Base-by-base conservation (phyloP, 305 asterid genomes). In the Fraxinus paxiana region DNA sequence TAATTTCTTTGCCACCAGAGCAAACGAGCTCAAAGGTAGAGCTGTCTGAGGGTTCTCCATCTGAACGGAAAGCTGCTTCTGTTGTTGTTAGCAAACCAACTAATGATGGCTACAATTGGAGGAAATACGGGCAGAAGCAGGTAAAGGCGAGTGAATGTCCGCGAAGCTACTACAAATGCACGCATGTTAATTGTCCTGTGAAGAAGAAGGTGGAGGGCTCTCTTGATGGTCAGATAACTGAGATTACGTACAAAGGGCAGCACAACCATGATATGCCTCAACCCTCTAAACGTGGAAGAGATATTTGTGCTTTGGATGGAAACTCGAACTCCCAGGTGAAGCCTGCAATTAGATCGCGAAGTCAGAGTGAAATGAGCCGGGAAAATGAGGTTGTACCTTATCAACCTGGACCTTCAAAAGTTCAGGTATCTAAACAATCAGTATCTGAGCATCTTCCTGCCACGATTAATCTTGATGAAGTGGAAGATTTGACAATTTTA, bases 71-170 rank as follows among this genome's bases (percentile, higher is more conserved):
- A 65, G 33, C 87, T 56, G 83, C 83, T 59, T 26, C 65, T 26
- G n/a, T 56, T 75, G 82, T 81, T 73, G 78, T 85, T 33, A 90
- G 88, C 81, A 96, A 96, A 81, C 97, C 97, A 0, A 92, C 86
- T 73, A 86, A 85, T 80, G 99, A 96, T 72, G 99, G 99, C 77
- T 96, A 96, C 82, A 96, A 96, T 90, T 96, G 99, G 99, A 93
- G 98, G 84, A 96, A 96, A 85, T 96, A 96, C 38, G 99, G 99
- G 77, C 97, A 96, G 90, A 96, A 96, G 81, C 89, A 88, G 70
- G 98, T 96, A 69, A 96, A 96, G 86, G 90, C 93, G 20, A 96
- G 97, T 33, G 99, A 96, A 81, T 90, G 92, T 84, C 99, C 98
- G 2, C 86, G 99, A 77, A 94, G 98, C 89, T 96, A 96, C 91